Conservation (phyloP, 805 yeast species). For the Myxozyma melibiosi region DNA sequence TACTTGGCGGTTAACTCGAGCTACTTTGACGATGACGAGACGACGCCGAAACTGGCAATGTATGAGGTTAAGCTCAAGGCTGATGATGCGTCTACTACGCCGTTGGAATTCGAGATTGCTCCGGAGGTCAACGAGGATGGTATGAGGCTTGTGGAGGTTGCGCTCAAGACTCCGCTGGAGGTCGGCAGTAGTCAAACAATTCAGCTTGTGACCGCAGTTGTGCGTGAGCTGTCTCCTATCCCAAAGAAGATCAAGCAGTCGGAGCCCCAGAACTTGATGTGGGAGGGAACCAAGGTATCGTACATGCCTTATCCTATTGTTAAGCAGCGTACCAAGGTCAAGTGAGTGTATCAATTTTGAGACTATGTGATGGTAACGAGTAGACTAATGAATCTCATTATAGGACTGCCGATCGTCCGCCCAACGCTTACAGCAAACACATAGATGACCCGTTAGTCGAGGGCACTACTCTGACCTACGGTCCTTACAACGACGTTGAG, state of each 20-base stretch:
- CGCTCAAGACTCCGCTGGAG: conserved; percentile 60
- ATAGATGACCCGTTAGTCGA: conserved; percentile 39
- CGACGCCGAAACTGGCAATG: conserved; percentile 7
- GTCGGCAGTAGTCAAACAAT: conserved; percentile 60
- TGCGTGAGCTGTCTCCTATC: conserved; percentile 55
- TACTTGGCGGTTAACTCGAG: conserved; percentile 58
- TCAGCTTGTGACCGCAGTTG: conserved; percentile 52
- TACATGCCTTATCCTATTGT: conserved; percentile 63
- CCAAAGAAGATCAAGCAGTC: conserved; percentile 65
- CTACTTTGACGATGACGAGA: conserved; percentile 35
- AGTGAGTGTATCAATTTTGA: conserved; percentile 43
- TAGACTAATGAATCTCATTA: no score
- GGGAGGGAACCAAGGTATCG: conserved; percentile 58
- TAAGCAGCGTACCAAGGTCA: conserved; percentile 50
- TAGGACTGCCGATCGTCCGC: conserved; percentile 23
- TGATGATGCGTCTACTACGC: conserved; percentile 2
- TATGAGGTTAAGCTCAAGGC: conserved; percentile 19
- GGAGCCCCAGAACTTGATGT: conserved; percentile 61
- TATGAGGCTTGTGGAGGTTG: conserved; percentile 9
- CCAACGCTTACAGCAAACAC: conserved; percentile 41
- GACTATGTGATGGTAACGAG: not conserved
- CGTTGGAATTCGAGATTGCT: not conserved
- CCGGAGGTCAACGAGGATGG: not conserved
- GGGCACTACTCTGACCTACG: conserved; percentile 50
- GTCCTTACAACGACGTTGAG: conserved; percentile 53